phyloP scores from a whole-genome alignment of 148 eudicot genomes.

The Vaccinium myrtillus region DNA sequence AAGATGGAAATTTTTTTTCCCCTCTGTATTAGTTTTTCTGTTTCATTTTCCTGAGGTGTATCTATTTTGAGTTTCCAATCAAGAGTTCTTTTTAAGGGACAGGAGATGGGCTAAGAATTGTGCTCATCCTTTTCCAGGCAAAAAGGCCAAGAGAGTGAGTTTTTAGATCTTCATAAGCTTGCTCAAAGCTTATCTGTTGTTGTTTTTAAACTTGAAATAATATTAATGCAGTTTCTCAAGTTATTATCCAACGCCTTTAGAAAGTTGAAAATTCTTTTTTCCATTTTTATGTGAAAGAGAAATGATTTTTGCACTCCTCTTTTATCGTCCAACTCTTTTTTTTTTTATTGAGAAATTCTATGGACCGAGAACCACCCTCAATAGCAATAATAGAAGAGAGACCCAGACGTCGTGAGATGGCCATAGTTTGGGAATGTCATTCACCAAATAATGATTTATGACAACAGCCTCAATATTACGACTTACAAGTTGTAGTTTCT shows the following conservation, averaged over 20 bases:
- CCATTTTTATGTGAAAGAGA: background rate
- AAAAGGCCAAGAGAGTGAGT: slow-evolving; percentile 4
- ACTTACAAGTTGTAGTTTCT: too few relatives aligned
- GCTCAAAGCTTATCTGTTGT: slow-evolving; percentile 10
- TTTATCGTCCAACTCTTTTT: background rate
- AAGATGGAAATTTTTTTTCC: background rate
- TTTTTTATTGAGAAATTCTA: background rate
- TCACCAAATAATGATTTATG: too few relatives aligned
- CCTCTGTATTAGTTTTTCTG: background rate
- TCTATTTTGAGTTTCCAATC: slow-evolving; percentile 7
- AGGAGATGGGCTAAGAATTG: slow-evolving; percentile 21
- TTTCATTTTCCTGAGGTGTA: background rate
- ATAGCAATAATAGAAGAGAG: too few relatives aligned
- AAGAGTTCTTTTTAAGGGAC: slow-evolving; percentile 9
- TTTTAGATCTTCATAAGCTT: background rate
- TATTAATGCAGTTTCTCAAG: background rate
- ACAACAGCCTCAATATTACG: too few relatives aligned
- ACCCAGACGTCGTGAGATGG: too few relatives aligned
- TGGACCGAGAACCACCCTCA: background rate
- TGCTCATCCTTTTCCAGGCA: slow-evolving; percentile 20
- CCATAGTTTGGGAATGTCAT: too few relatives aligned
- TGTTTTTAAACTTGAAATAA: background rate
- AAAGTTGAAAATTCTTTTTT: background rate
- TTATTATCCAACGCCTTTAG: background rate
- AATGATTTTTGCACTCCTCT: background rate